Evolutionary conservation across 31 red algal species (phyloP).

Genomic region (Pterothamnion heteromorphum): DNA sequence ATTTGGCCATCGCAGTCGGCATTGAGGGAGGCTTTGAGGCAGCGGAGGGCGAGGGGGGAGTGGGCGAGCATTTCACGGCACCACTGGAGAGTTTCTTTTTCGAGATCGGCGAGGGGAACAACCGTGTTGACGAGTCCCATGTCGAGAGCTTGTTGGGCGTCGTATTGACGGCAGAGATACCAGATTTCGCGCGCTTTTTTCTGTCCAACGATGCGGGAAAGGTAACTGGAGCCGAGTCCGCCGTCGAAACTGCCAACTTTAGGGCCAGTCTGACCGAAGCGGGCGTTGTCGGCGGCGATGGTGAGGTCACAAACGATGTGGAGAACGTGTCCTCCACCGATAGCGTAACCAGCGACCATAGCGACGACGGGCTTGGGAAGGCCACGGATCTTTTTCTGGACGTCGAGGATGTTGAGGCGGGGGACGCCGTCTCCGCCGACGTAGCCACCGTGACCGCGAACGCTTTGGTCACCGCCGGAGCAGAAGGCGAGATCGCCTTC

Average conservation of each 20-base stretch:
- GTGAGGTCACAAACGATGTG: constrained; percentile 82
- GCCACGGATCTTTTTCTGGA: constrained; percentile 67
- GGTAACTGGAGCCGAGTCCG: constrained; percentile 60
- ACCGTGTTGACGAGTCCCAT: constrained; percentile 81
- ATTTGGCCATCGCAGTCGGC: constrained; percentile 77
- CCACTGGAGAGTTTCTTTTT: constrained; percentile 66
- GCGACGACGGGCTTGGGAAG: constrained; percentile 85
- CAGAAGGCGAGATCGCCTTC: constrained; percentile 68
- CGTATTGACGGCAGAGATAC: constrained; percentile 73
- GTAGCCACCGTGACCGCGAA: constrained; percentile 69
- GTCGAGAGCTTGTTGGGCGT: constrained; percentile 54
- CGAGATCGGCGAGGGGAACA: constrained; percentile 56
- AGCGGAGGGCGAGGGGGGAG: constrained; percentile 69
- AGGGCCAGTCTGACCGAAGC: constrained; percentile 82
- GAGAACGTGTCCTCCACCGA: constrained; percentile 88
- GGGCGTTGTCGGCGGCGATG: constrained; percentile 77
- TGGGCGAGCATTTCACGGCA: constrained; percentile 58
- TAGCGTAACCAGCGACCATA: constrained; percentile 84
- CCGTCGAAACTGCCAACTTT: constrained; percentile 82
- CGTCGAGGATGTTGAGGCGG: constrained; percentile 67
- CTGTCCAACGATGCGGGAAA: constrained; percentile 74
- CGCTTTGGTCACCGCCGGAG: constrained; percentile 75
- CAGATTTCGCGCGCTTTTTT: constrained; percentile 85
- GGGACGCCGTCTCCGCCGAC: constrained; percentile 63
- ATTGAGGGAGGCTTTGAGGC: constrained; percentile 80